A percentile compares a stretch with the other conserved stretches of the same genome.
These are phyloP conservation scores for Pleodorina starrii DNA, from an alignment of 139 green algal genomes.

Conservation along the genomic window DNA sequence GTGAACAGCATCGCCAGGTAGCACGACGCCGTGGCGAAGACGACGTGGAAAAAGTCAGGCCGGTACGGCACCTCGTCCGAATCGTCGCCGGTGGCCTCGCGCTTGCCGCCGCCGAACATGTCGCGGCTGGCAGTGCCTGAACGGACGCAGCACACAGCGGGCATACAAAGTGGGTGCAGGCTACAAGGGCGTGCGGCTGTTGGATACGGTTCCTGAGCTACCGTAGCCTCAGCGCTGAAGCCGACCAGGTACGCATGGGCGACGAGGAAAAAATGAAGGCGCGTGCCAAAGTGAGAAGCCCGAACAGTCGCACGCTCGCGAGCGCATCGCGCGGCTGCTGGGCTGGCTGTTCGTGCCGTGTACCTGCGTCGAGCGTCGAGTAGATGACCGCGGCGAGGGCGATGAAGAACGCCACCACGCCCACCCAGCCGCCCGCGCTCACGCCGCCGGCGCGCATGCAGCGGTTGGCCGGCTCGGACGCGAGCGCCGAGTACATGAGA, in stretches of 20 bases:
- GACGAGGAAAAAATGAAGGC: too few species aligned
- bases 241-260: too few species aligned
- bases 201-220: too few species aligned
- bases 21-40: conserved; percentile 26
- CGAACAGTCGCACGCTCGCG: too few species aligned
- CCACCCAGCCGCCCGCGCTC: conserved; percentile 45
- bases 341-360: too few species aligned
- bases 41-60: conserved; percentile 86
- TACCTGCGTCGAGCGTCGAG: conserved; percentile 59
- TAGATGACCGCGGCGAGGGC: conserved; percentile 67
- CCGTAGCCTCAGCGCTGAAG: too few species aligned
- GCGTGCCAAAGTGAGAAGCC: too few species aligned
- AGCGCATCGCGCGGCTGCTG: too few species aligned
- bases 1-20: conserved; percentile 52
- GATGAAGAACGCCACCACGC: conserved; percentile 70
- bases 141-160: too few species aligned
- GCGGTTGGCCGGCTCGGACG: conserved; percentile 66
- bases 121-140: conserved; percentile 52
- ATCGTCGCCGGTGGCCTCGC: not conserved
- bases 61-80: conserved; percentile 72
- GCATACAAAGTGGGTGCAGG: too few species aligned
- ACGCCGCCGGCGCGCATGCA: conserved; percentile 56
- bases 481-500: conserved; percentile 78
- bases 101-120: conserved; percentile 51
- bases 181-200: too few species aligned